Evolutionary conservation across 345 rosid species (phyloP), one percentile per base, ranked within the genome.

Genomic region (Nasturtium officinale): DNA sequence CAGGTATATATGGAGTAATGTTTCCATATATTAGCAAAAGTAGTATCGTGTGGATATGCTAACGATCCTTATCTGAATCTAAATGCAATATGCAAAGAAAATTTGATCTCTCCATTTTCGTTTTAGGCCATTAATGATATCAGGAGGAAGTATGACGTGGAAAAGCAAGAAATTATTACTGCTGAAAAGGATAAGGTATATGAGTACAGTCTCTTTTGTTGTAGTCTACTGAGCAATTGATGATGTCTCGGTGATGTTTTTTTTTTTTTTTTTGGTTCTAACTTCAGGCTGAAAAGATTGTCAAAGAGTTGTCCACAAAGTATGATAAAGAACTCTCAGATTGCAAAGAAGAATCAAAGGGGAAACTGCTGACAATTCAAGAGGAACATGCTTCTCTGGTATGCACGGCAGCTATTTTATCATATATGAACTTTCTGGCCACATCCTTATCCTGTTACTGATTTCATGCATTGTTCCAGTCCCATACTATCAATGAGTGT

Each of bases 51-150:
- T 69, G 59, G 61, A 63, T 20, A 56, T 50, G 47, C 30, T 20
- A 13, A 18, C 7, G 48, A 18, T 23, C 12, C 25, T 20, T 21
- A 12, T 30, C 54, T 52, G 33, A 52, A 53, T 52, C 17, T n/a
- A 53, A 10, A 32, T 57, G 25, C 17, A 58, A 57, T 35, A 18
- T 58, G 46, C 17, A 11, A 58, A 57, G 26, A 32, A 15, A 57
- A 57, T 9, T 58, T 58, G 1, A 33, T 35, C 9, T 57, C 43
- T 37, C 9, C 21, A 7, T 37, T 9, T 37, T 59, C 61, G 63
- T 18, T 37, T 65, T 71, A 94, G 97, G 98, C 92, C 70, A 91
- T 94, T 72, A 88, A 87, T 72, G 97, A 89, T 47, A 89, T 94
- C 47, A 79, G 87, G 80, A 89, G 82, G 82, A 94, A 83, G 75